Percentiles rank a stretch among this genome's conserved stretches.
Evolutionary conservation across 2,329 filamentous ascomycete genomes (phyloP).

Genomic region (Cercospora brassicicola): DNA sequence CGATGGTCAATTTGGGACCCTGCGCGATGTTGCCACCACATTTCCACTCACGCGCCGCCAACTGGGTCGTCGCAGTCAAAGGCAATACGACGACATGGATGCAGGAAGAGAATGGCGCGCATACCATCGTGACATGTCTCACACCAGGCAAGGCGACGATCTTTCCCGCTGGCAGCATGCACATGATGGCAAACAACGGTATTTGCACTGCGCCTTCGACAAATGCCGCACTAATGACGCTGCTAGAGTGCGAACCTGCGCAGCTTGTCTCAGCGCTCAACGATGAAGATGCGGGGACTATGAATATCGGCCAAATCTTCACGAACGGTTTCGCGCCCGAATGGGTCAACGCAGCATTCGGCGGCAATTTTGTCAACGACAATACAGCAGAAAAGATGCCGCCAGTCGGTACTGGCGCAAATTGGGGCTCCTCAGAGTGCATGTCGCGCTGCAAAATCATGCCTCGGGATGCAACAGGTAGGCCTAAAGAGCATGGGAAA

Average conservation of each 20-base stretch:
- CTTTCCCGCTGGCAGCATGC: conserved; percentile 51
- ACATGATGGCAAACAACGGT: conserved; percentile 55
- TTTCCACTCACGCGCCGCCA: conserved; percentile 52
- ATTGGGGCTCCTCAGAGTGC: conserved; percentile 45
- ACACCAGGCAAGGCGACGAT: conserved; percentile 52
- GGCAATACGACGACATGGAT: conserved; percentile 56
- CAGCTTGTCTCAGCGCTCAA: conserved; percentile 53
- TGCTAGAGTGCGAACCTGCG: conserved; percentile 50
- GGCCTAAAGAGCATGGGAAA: conserved; percentile 9
- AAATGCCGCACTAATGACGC: not conserved
- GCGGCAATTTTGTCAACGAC: conserved; percentile 39
- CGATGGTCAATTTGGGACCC: conserved; percentile 48
- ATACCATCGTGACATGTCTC: conserved; percentile 45
- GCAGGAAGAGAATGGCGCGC: conserved; percentile 54
- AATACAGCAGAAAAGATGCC: conserved; percentile 39
- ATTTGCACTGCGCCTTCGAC: conserved; percentile 21
- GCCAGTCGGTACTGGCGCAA: conserved; percentile 46
- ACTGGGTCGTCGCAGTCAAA: conserved; percentile 50
- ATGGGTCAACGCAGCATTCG: conserved; percentile 49
- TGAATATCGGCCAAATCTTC: conserved; percentile 52
- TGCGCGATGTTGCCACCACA: conserved; percentile 56
- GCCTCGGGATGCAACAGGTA: conserved; percentile 9
- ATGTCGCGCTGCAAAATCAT: conserved; percentile 38
- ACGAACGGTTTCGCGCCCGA: conserved; percentile 42
- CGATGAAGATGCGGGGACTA: conserved; percentile 52